These are phyloP conservation scores for Barnettozyma botsteinii DNA, from an alignment of 805 yeast species.

Conservation along the genomic window DNA sequence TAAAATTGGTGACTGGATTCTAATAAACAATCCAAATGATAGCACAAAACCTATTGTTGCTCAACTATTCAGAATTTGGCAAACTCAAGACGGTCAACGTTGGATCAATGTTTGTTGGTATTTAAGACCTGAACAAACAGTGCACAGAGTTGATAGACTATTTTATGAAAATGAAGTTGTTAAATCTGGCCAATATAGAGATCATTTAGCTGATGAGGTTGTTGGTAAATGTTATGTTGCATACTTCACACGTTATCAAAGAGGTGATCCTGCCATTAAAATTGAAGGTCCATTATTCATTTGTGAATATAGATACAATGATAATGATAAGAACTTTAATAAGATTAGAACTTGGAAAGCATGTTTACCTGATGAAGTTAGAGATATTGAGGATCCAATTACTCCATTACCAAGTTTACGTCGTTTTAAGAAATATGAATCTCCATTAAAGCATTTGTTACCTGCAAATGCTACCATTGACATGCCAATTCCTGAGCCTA, in stretches of 20 bases:
- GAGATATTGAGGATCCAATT: slow-evolving; percentile 76
- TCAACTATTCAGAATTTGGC: slow-evolving; percentile 92
- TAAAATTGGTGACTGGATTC: slow-evolving; percentile 93
- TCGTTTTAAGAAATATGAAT: slow-evolving; percentile 66
- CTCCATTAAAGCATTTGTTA: slow-evolving; percentile 76
- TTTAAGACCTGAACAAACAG: slow-evolving; percentile 95
- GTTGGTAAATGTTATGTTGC: slow-evolving; percentile 93
- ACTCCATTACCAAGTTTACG: slow-evolving; percentile 66
- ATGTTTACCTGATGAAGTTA: slow-evolving; percentile 93
- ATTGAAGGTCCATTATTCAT: slow-evolving; percentile 81
- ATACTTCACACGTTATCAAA: slow-evolving; percentile 88
- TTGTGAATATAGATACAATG: slow-evolving; percentile 93
- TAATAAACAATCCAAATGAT: slow-evolving; percentile 82
- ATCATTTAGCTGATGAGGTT: slow-evolving; percentile 83
- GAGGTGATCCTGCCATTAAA: slow-evolving; percentile 86
- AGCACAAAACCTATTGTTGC: slow-evolving; percentile 86
- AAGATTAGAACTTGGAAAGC: slow-evolving; percentile 98
- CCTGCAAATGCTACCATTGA: slow-evolving; percentile 66
- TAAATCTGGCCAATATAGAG: slow-evolving; percentile 94
- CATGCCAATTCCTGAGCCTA: slow-evolving; percentile 79
- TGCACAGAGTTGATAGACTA: slow-evolving; percentile 82
- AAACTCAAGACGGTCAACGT: slow-evolving; percentile 69
- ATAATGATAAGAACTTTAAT: slow-evolving; percentile 82
- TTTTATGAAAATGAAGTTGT: slow-evolving; percentile 94
- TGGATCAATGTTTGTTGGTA: slow-evolving; percentile 98